phyloP scores from a whole-genome alignment of 169 alveolate species.

The Cryptosporidium felis region DNA sequence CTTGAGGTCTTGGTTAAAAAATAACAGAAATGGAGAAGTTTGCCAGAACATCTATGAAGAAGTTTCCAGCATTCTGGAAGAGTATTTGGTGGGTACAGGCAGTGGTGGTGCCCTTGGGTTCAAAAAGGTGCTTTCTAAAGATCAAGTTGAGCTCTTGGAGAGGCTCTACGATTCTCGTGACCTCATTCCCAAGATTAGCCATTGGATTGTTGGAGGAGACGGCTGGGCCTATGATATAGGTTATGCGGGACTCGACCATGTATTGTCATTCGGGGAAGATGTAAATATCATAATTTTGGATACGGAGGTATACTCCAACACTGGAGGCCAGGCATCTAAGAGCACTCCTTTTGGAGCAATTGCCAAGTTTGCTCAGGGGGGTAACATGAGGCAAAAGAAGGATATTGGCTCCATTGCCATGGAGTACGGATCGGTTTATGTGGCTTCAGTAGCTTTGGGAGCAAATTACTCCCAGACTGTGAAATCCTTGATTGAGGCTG shows the following conservation, averaged over 20 bases:
- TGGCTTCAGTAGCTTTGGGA: slow-evolving; percentile 77
- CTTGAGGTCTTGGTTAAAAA: slow-evolving; percentile 71
- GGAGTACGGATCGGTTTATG: slow-evolving; percentile 78
- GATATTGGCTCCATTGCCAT: slow-evolving; percentile 80
- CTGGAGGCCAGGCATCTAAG: slow-evolving; percentile 79
- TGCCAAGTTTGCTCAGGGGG: slow-evolving; percentile 78
- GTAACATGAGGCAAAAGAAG: slow-evolving; percentile 75
- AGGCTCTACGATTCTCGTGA: slow-evolving; percentile 37
- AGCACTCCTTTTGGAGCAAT: slow-evolving; percentile 79
- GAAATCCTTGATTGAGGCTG: slow-evolving; percentile 76
- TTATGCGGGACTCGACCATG: slow-evolving; percentile 78
- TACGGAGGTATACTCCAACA: slow-evolving; percentile 79
- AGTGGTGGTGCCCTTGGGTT: slow-evolving; percentile 14
- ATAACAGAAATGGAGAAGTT: slow-evolving; percentile 34
- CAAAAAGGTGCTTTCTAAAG: not conserved
- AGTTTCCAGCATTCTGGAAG: slow-evolving; percentile 57
- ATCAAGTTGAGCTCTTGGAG: not conserved
- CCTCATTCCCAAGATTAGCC: slow-evolving; percentile 72
- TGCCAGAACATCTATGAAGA: slow-evolving; percentile 68
- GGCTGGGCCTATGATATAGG: slow-evolving; percentile 83
- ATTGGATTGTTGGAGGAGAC: slow-evolving; percentile 79
- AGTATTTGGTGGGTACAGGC: slow-evolving; percentile 6
- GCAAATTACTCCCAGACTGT: slow-evolving; percentile 75
- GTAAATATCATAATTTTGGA: slow-evolving; percentile 76
- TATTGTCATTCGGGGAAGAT: slow-evolving; percentile 73